A percentile compares a stretch with the other conserved stretches of the same genome.
Evolutionary conservation across 768 basidiomycete species (phyloP).

Genomic region (Infundibulicybe gibba): DNA sequence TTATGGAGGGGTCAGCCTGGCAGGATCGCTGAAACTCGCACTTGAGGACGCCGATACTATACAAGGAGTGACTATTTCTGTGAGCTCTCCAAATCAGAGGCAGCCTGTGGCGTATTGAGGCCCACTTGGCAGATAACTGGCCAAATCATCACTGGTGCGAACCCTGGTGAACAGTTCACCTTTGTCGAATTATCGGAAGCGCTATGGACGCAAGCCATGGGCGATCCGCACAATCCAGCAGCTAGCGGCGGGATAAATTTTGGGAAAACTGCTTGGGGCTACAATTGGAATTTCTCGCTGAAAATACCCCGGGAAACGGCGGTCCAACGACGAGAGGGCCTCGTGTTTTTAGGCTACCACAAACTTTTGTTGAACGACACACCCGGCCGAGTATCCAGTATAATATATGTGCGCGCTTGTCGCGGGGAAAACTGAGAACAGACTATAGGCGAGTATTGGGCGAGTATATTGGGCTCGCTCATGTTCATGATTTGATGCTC

Average conservation of each 20-base stretch:
- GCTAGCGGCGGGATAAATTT: too few species aligned
- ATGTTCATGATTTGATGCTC: too few species aligned
- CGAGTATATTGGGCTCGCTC: too few species aligned
- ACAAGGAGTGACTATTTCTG: too few species aligned
- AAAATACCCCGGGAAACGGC: slow-evolving; percentile 34
- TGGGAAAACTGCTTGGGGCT: slow-evolving; percentile 28
- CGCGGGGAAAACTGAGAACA: slow-evolving; percentile 24
- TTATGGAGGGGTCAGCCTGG: slow-evolving; percentile 29
- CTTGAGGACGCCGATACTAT: slow-evolving; percentile 21
- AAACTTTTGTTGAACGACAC: slow-evolving; percentile 35
- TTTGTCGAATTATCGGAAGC: slow-evolving; percentile 30
- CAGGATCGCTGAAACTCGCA: slow-evolving; percentile 30
- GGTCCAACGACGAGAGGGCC: slow-evolving; percentile 14
- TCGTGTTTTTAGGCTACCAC: slow-evolving; percentile 29
- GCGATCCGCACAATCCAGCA: slow-evolving; percentile 8
- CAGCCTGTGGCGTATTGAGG: too few species aligned
- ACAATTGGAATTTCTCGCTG: slow-evolving; percentile 33
- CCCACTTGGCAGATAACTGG: slow-evolving; percentile 12
- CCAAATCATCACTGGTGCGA: slow-evolving; percentile 34
- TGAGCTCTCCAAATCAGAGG: too few species aligned
- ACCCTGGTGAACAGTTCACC: slow-evolving; percentile 24
- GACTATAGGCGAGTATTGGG: slow-evolving; percentile 15
- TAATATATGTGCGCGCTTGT: slow-evolving; percentile 25
- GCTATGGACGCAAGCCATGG: slow-evolving; percentile 26
- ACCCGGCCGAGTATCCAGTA: slow-evolving; percentile 33